Conservation (phyloP, 192 early-diverging fungal genomes). For the Linnemannia exigua region DNA sequence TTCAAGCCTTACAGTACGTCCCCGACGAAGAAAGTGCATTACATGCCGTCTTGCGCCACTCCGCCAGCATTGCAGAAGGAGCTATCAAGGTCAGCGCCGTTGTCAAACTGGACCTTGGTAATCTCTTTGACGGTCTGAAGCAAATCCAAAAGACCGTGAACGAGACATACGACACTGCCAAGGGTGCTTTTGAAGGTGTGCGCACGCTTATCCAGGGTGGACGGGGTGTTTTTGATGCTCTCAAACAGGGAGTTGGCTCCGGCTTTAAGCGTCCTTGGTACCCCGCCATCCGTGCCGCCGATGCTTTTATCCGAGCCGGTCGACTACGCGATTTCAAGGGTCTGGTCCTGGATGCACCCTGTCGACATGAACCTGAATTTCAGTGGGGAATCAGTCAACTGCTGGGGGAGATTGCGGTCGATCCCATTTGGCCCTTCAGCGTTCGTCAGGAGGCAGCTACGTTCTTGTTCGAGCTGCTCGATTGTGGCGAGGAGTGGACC, state of each 20-base stretch:
- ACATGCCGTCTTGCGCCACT: slow-evolving; percentile 1
- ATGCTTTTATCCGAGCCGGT: not conserved
- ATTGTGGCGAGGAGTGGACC: not conserved
- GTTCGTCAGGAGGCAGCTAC: not conserved
- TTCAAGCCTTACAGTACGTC: slow-evolving; percentile 19
- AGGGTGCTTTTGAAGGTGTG: not conserved
- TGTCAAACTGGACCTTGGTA: slow-evolving; percentile 4
- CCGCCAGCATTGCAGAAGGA: slow-evolving; percentile 5
- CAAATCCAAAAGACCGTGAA: slow-evolving; percentile 1
- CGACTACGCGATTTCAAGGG: not conserved
- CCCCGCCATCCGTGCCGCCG: not conserved
- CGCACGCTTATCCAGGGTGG: not conserved
- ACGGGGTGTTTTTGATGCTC: not conserved
- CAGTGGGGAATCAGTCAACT: not conserved
- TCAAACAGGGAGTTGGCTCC: not conserved
- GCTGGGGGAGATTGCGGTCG: not conserved
- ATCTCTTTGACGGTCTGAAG: slow-evolving; percentile 6
- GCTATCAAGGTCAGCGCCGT: not conserved
- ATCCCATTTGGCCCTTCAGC: not conserved
- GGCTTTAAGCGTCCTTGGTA: slow-evolving; percentile 5
- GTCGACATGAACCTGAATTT: slow-evolving; percentile 1
- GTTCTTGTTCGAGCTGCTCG: not conserved
- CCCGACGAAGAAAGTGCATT: slow-evolving; percentile 7
- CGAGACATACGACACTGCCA: not conserved
- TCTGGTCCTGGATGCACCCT: not conserved